Percentiles rank a stretch among this genome's conserved stretches.
These are phyloP conservation scores for Lunularia cruciata DNA, from an alignment of 225 moss, liverwort and hornwort genomes.

Conservation along the genomic window DNA sequence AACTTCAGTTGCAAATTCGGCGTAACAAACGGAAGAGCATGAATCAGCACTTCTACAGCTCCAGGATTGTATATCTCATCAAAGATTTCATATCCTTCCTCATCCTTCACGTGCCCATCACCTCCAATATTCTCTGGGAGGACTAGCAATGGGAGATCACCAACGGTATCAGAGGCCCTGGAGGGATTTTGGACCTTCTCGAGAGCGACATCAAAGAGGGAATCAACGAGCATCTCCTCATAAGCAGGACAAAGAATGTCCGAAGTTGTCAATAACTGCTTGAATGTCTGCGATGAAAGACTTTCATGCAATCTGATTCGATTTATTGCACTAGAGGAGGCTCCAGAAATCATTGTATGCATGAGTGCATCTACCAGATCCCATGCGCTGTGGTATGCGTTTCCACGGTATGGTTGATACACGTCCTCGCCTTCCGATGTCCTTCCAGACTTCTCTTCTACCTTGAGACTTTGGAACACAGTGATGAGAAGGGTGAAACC, in stretches of 20 bases:
- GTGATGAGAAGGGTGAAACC: constrained; percentile 79
- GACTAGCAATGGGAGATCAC: constrained; percentile 50
- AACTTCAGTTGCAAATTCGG: constrained; percentile 68
- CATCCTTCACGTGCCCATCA: neutral
- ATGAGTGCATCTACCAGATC: constrained; percentile 73
- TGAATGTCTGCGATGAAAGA: constrained; percentile 61
- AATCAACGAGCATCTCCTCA: constrained; percentile 70
- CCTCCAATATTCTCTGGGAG: constrained; percentile 46
- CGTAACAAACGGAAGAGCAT: constrained; percentile 65
- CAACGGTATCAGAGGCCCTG: constrained; percentile 42
- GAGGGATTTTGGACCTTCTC: constrained; percentile 68
- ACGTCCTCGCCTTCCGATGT: constrained; percentile 46
- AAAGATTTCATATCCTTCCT: constrained; percentile 9
- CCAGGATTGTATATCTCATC: constrained; percentile 75
- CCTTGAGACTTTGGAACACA: constrained; percentile 67
- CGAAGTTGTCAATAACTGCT: constrained; percentile 55
- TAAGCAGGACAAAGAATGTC: constrained; percentile 61
- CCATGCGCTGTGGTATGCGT: constrained; percentile 26
- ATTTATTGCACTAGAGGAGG: constrained; percentile 59
- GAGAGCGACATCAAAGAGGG: constrained; percentile 80
- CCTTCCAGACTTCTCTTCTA: constrained; percentile 37
- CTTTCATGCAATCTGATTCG: constrained; percentile 68
- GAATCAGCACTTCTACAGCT: constrained; percentile 79
- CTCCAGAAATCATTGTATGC: constrained; percentile 75
- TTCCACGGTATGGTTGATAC: constrained; percentile 28